phyloP scores from a whole-genome alignment of 208 protist species.

The Trypanosoma theileri region DNA sequence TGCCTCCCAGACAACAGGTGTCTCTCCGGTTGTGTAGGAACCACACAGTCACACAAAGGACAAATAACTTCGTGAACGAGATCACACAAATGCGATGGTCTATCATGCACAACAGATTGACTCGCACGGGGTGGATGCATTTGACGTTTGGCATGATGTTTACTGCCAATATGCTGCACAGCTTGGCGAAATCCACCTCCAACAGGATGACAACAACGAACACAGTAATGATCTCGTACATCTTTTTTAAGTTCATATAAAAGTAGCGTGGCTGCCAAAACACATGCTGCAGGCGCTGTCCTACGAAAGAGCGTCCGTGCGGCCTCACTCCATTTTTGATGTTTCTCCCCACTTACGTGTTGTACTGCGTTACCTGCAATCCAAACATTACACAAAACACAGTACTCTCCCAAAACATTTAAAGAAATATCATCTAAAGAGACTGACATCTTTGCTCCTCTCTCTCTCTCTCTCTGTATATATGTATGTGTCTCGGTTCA shows the following conservation, averaged over 20 bases:
- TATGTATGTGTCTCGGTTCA: too few species aligned
- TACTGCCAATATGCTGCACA: constrained; percentile 7
- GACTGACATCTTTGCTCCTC: neutral
- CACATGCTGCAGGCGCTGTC: constrained; percentile 14
- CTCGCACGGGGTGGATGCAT: neutral
- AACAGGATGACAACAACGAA: constrained; percentile 4
- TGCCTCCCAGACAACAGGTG: constrained; percentile 16
- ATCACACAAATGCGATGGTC: neutral
- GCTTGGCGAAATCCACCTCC: constrained; percentile 12
- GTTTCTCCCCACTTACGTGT: constrained; percentile 8
- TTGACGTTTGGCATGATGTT: neutral
- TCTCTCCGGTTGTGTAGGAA: constrained; percentile 3
- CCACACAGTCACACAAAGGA: constrained; percentile 15
- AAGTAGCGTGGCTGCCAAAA: constrained; percentile 10
- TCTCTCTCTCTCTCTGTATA: too few species aligned
- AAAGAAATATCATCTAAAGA: neutral
- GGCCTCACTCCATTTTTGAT: neutral
- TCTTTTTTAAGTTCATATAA: neutral
- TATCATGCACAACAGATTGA: neutral
- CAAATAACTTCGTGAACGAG: constrained; percentile 13
- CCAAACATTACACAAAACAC: constrained; percentile 25
- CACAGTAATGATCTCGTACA: neutral
- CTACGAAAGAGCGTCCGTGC: neutral
- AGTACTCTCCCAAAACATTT: constrained; percentile 12
- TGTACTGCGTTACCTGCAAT: constrained; percentile 2